A percentile compares a stretch with the other conserved stretches of the same genome.
These are phyloP conservation scores for Phytophthora citrophthora DNA, from an alignment of 352 stramenopile genomes.

Conservation along the genomic window DNA sequence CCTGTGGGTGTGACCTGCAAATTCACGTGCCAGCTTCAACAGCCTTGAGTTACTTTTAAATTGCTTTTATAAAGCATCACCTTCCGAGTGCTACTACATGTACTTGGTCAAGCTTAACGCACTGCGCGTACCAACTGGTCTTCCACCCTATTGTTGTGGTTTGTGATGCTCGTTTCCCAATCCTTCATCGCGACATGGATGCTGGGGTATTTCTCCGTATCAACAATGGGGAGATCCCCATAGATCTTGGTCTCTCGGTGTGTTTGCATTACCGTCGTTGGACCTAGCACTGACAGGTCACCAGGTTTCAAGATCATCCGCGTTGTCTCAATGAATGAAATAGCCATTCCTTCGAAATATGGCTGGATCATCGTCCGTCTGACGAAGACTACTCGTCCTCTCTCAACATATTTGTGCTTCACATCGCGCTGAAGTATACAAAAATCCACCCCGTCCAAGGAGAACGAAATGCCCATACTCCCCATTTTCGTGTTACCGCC, in stretches of 20 bases:
- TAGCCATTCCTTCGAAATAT: not conserved
- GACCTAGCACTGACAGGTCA: slow-evolving; percentile 12
- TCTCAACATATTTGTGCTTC: slow-evolving; percentile 22
- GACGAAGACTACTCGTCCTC: slow-evolving; percentile 15
- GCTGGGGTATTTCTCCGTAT: not conserved
- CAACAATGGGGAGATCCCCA: not conserved
- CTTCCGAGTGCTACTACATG: no score
- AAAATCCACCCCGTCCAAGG: slow-evolving; percentile 6
- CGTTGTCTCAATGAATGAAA: slow-evolving; percentile 19
- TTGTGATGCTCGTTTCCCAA: slow-evolving; percentile 15
- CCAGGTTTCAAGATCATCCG: slow-evolving; percentile 24
- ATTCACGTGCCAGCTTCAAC: no score
- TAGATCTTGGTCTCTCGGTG: slow-evolving; percentile 17
- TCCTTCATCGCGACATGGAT: no score
- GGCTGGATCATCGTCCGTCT: slow-evolving; percentile 25
- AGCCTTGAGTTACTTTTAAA: no score
- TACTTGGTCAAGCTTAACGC: not conserved
- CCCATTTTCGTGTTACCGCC: slow-evolving; percentile 21
- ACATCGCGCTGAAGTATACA: slow-evolving; percentile 9
- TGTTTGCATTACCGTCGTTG: slow-evolving; percentile 28
- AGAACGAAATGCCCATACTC: slow-evolving; percentile 18
- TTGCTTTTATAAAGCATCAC: no score
- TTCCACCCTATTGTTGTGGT: slow-evolving; percentile 20
- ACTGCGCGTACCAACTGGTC: slow-evolving; percentile 20
- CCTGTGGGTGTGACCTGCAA: no score